Evolutionary conservation across 768 basidiomycete genomes (phyloP), one percentile per base, ranked within the genome.

Genomic region (Pholiota microspora): DNA sequence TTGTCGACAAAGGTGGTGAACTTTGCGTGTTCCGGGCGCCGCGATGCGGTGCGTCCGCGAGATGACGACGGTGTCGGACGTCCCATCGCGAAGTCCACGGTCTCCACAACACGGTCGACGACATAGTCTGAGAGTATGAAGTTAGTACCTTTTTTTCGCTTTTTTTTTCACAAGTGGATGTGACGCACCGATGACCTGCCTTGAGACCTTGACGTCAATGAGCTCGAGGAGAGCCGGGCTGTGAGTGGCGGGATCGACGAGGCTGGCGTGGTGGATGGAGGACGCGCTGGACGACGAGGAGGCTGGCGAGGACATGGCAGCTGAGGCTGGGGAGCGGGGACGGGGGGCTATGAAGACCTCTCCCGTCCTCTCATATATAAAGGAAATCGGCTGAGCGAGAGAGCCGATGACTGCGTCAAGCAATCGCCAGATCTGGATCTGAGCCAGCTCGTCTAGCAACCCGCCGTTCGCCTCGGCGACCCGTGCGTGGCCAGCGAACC

Each of bases 1-100:
- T 83, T 83, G 45, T 75, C 69, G 56, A 83, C 87, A 63, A 89
- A 88, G n/a, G 76, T 71, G 54, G 77, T 71, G 71, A 90, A 90
- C 58, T 80, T 73, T 45, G 76, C 60, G 62, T 81, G 80, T 53
- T 82, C 79, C 4, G 83, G 70, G 49, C 75, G 76, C 49, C 81
- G 76, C 16, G 76, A 63, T 34, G 70, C 49, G 2, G 74, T 54
- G 54, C 82, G 82, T 18, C 84, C 82, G 9, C 80, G 74, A 1
- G 71, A 66, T 0, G 80, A 79, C 15, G 83, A 77, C 2, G 77
- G 59, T 16, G 83, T 78, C 15, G 86, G 76, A 25, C 84, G 79
- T n/a, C 85, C 83, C 70, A 90, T 81, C 12, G 88, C 87, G 64
- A 78, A 88, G 70, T 89, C 86, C 50, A 90, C 89, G 0, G 88